Evolutionary conservation across 1,284 basidiomycete genomes (phyloP).

Genomic region (Cryptococcus jaspeensis): DNA sequence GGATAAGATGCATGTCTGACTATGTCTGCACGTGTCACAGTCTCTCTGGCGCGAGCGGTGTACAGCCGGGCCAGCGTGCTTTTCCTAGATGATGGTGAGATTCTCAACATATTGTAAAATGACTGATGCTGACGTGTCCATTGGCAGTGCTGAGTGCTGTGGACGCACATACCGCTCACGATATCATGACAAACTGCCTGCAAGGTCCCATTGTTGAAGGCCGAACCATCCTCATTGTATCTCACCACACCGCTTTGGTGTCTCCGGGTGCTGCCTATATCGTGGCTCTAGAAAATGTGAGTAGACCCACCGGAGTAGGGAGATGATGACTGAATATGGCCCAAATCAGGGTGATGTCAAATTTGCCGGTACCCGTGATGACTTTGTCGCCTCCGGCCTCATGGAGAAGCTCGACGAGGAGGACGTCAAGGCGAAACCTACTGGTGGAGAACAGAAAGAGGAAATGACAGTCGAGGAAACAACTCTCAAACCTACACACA

Average conservation of each 20-base stretch:
- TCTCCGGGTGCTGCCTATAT: conserved; percentile 45
- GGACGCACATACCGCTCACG: conserved; percentile 81
- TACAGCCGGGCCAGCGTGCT: conserved; percentile 86
- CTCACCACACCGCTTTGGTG: conserved; percentile 64
- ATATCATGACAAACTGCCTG: conserved; percentile 77
- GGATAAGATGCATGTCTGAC: background rate
- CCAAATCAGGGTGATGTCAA: conserved; percentile 60
- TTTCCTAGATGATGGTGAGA: conserved; percentile 78
- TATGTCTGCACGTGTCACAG: conserved; percentile 48
- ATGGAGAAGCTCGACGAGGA: conserved; percentile 66
- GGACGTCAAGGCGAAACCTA: conserved; percentile 52
- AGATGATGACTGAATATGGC: background rate
- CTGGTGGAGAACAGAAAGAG: conserved; percentile 52
- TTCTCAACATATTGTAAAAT: background rate
- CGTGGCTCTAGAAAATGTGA: conserved; percentile 75
- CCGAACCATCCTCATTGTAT: conserved; percentile 81
- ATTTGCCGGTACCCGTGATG: conserved; percentile 67
- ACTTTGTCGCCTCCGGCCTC: conserved; percentile 66
- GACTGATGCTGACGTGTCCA: background rate
- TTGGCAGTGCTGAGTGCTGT: conserved; percentile 54
- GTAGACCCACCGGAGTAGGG: background rate
- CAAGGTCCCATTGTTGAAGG: conserved; percentile 76
- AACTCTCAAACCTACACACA: conserved; percentile 39
- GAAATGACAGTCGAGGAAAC: conserved; percentile 49
- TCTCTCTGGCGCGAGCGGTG: conserved; percentile 82